Conservation (phyloP, 2,329 filamentous ascomycete species). For the Botrytis squamosa region DNA sequence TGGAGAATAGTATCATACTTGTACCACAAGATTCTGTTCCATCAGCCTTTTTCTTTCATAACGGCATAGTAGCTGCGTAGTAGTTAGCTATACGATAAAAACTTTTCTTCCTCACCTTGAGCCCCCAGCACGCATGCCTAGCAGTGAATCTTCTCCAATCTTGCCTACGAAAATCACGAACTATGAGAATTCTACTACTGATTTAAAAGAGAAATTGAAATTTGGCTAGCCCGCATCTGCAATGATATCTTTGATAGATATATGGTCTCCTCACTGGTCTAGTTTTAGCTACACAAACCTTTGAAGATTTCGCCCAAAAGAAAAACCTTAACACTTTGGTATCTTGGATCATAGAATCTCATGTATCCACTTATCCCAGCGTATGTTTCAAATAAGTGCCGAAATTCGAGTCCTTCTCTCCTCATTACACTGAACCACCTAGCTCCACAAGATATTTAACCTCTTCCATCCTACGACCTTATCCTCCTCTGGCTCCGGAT, state of each 20-base stretch:
- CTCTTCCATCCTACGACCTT: conserved; percentile 33
- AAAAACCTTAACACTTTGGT: background rate
- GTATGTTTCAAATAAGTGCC: background rate
- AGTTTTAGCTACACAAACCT: background rate
- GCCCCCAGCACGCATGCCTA: too few relatives aligned
- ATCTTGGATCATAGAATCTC: background rate
- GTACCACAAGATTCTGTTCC: background rate
- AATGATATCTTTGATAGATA: background rate
- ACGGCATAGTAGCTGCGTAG: background rate
- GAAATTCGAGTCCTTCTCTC: background rate
- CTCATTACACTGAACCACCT: background rate
- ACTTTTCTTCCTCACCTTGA: background rate
- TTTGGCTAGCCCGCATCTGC: background rate
- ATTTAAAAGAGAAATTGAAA: background rate
- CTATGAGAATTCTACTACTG: background rate
- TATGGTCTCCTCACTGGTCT: background rate
- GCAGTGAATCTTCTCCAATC: background rate
- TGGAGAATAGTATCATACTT: background rate
- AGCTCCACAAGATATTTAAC: conserved; percentile 41
- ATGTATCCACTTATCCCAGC: background rate
- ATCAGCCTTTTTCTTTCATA: background rate
- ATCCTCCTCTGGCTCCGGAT: conserved; percentile 40
- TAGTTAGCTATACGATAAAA: background rate
- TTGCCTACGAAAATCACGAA: background rate
- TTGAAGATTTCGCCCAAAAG: background rate